Evolutionary conservation across 169 alveolate species (phyloP).

Genomic region (Cardiosporidium cionae): DNA sequence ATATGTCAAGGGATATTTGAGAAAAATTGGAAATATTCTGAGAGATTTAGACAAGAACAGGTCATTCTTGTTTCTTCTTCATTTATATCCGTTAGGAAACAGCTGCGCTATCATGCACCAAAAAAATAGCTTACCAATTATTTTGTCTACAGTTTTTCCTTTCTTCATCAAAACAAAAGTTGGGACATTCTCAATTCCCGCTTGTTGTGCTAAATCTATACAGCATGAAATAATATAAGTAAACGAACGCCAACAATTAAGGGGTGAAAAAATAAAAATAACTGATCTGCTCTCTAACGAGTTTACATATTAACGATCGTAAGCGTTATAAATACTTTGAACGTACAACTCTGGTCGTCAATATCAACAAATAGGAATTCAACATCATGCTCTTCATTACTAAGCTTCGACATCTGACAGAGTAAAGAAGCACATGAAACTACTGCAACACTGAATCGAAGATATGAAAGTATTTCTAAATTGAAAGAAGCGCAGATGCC

Average conservation of each 20-base stretch:
- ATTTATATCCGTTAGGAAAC: too few relatives aligned
- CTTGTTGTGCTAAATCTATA: background rate
- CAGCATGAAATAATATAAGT: background rate
- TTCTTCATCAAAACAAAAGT: background rate
- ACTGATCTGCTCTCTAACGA: too few relatives aligned
- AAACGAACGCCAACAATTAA: background rate
- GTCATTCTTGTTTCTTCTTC: too few relatives aligned
- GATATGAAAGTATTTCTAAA: too few relatives aligned
- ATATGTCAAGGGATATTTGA: too few relatives aligned
- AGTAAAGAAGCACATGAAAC: too few relatives aligned
- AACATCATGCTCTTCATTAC: background rate
- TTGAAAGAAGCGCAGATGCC: too few relatives aligned
- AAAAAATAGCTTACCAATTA: background rate
- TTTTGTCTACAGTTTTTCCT: background rate
- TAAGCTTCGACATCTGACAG: background rate
- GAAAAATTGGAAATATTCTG: too few relatives aligned
- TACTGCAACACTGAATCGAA: too few relatives aligned
- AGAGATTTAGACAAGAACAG: too few relatives aligned
- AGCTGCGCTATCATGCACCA: too few relatives aligned
- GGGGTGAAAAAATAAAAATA: background rate
- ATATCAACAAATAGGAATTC: background rate
- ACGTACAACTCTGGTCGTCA: background rate
- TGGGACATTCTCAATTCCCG: background rate
- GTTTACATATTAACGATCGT: too few relatives aligned
- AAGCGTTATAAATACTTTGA: background rate